Base-by-base conservation (phyloP, 208 protist genomes). In the Leishmania turanica region DNA sequence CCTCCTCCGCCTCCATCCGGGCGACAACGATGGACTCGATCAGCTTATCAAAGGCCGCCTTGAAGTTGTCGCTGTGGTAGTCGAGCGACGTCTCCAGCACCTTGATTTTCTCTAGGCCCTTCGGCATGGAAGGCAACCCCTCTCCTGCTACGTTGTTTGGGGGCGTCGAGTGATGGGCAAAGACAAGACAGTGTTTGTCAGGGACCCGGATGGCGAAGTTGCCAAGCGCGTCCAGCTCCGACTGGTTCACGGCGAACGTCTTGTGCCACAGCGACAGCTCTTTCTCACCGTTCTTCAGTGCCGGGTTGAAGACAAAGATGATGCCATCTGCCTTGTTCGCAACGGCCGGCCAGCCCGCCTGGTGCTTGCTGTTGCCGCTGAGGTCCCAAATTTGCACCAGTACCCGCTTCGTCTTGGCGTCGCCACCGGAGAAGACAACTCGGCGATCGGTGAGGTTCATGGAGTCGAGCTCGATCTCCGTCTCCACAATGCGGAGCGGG, bases 261-360 rank as follows among this genome's bases (percentile, higher is more conserved):
- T 98, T 98, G 86, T 97, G 88, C 95, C 96, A 98, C 77, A 97
- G 81, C 78, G 90, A 82, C 8, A 98, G 84, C 83, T 98, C 95
- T 80, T 92, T 94, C 82, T 96, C 90, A 21, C 89, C 80, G 65
- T 90, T 88, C 68, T 88, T 87, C 47, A 97, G 82, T 65, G 89
- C 91, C 0, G 94, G 92, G 77, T 97, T 96, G 77, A 96, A 98
- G 60, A 98, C 93, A 54, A 96, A 95, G 69, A 98, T 88, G 56
- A 98, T 94, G n/a, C 91, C 96, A 54, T 96, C 89, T 9, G 93
- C 88, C 66, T 92, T 84, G 51, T 82, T 76, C 19, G 90, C 88
- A 19, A 97, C 88, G n/a, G 95, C 94, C 24, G 94, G 91, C 96
- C 96, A 98, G 62, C 94, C 88, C 11, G 91, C 84, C 84, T 98